Conservation (phyloP, 495 filamentous ascomycete species). For the Physcia stellaris region DNA sequence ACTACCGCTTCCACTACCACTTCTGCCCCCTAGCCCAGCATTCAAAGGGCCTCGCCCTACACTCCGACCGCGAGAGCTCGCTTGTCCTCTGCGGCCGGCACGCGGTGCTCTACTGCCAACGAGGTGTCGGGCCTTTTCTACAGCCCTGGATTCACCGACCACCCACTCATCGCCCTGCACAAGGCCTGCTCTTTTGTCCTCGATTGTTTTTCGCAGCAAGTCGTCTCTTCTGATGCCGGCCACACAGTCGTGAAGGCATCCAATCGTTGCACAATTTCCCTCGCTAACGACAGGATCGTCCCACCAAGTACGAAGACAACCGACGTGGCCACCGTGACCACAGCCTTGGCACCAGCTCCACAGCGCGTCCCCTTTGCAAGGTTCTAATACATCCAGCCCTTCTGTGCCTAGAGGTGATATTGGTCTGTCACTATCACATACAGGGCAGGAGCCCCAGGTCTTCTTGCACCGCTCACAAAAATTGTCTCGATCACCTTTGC, state of each 20-base stretch:
- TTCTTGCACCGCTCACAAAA: conserved; percentile 35
- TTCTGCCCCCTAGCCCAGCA: conserved; percentile 6
- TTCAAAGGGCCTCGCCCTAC: not conserved
- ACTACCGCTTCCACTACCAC: conserved; percentile 11
- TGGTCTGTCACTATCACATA: conserved; percentile 13
- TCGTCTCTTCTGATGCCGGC: conserved; percentile 46
- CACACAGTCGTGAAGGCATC: conserved; percentile 60
- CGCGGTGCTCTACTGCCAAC: conserved; percentile 2
- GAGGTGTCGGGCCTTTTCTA: conserved; percentile 11
- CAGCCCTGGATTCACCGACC: conserved; percentile 10
- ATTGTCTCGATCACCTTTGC: conserved; percentile 34
- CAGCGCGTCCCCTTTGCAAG: conserved; percentile 24
- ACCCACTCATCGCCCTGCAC: conserved; percentile 11
- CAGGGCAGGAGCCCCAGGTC: conserved; percentile 24
- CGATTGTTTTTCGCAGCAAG: conserved; percentile 5
- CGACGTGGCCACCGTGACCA: conserved; percentile 59
- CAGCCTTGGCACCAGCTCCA: conserved; percentile 68
- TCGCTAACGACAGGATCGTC: conserved; percentile 39
- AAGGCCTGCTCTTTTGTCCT: not conserved
- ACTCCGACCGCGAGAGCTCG: not conserved
- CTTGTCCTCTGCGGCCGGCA: not conserved
- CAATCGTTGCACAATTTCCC: conserved; percentile 60
- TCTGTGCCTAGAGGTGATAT: too few species aligned
- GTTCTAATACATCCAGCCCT: conserved; percentile 9
- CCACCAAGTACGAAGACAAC: conserved; percentile 57